Percentiles rank a stretch among this genome's conserved stretches.
These are phyloP conservation scores for Fusarium succisae DNA, from an alignment of 2,329 filamentous ascomycete species.

Conservation along the genomic window DNA sequence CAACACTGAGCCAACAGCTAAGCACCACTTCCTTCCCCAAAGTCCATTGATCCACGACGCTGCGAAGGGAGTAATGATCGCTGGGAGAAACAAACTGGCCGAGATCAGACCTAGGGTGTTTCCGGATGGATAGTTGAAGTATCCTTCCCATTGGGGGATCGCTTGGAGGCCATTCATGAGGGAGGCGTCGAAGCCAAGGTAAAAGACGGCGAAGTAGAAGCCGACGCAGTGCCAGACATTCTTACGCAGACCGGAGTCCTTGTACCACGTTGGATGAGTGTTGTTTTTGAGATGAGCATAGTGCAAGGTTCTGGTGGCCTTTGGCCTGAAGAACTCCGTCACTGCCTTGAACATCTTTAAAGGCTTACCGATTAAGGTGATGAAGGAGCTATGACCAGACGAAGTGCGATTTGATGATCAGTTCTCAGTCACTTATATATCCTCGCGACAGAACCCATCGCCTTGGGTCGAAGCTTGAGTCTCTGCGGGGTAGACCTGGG, in stretches of 20 bases:
- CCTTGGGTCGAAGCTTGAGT: background rate
- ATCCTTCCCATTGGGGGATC: conserved; percentile 26
- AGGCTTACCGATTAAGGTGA: too few relatives aligned
- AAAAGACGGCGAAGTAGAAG: conserved; percentile 30
- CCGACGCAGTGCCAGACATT: conserved; percentile 31
- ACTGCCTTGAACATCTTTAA: conserved; percentile 10
- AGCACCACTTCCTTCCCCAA: conserved; percentile 29
- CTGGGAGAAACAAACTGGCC: conserved; percentile 24
- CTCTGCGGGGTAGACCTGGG: conserved; percentile 14
- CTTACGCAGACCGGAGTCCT: conserved; percentile 8
- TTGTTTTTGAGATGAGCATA: conserved; percentile 28
- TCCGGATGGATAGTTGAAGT: conserved; percentile 24
- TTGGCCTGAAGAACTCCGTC: conserved; percentile 18
- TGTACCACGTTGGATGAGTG: conserved; percentile 25
- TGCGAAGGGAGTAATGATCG: conserved; percentile 21
- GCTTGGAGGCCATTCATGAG: conserved; percentile 25
- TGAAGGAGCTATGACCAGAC: background rate
- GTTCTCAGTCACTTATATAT: background rate
- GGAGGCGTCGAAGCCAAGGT: conserved; percentile 11
- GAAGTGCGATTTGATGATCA: background rate
- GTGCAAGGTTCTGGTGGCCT: conserved; percentile 16
- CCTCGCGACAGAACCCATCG: background rate
- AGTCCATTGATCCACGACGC: conserved; percentile 20
- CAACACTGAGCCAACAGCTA: conserved; percentile 5
- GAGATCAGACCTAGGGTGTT: conserved; percentile 20